Evolutionary conservation across 2,329 filamentous ascomycete species (phyloP).

Genomic region (Microcera coccophila): DNA sequence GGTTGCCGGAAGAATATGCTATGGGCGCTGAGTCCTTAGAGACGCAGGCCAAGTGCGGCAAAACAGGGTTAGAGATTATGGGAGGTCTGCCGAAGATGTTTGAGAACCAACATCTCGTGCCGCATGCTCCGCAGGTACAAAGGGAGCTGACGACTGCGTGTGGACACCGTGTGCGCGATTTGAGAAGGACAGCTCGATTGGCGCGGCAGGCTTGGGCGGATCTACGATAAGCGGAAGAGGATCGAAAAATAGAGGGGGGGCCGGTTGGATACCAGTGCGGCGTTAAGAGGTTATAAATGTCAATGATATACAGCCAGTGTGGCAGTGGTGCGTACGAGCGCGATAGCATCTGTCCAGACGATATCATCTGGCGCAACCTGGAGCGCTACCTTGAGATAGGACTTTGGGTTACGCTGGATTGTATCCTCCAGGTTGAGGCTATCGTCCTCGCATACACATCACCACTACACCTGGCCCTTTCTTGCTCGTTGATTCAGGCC

Average conservation of each 20-base stretch:
- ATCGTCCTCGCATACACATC: too few species aligned
- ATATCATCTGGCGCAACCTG: too few species aligned
- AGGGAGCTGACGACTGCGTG: slow-evolving; percentile 48
- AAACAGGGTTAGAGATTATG: slow-evolving; percentile 46
- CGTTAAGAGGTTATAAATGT: too few species aligned
- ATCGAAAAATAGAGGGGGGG: slow-evolving; percentile 3
- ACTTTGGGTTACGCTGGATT: too few species aligned
- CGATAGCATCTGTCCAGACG: too few species aligned
- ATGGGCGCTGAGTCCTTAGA: slow-evolving; percentile 13
- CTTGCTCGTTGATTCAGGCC: too few species aligned
- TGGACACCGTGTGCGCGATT: slow-evolving; percentile 51
- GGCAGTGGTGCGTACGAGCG: too few species aligned
- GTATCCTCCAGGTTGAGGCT: too few species aligned
- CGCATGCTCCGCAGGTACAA: slow-evolving; percentile 42
- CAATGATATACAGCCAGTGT: too few species aligned
- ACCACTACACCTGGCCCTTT: too few species aligned
- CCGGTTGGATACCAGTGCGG: neutral
- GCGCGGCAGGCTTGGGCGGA: slow-evolving; percentile 50
- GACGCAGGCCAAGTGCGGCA: slow-evolving; percentile 39
- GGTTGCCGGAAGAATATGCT: slow-evolving; percentile 30
- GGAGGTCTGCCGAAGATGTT: slow-evolving; percentile 45
- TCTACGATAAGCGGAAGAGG: slow-evolving; percentile 32
- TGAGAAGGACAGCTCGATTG: slow-evolving; percentile 47
- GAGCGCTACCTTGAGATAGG: too few species aligned
- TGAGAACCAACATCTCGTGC: slow-evolving; percentile 45